Conservation (phyloP, 2,329 filamentous ascomycete species). For the Sphaerulina musiva region DNA sequence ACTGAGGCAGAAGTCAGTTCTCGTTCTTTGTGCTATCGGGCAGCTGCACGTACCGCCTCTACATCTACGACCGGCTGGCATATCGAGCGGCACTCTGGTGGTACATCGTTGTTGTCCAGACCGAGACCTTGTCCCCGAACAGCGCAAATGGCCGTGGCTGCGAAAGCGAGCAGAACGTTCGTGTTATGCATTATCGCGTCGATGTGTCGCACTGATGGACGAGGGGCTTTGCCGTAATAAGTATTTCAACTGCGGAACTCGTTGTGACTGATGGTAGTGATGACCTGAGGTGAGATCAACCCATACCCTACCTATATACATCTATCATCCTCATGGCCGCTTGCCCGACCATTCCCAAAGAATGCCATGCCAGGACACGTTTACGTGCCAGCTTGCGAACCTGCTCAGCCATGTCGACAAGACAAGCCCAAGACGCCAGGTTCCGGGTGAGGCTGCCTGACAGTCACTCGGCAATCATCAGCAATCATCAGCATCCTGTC, state of each 20-base stretch:
- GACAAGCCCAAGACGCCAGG: conserved; percentile 1
- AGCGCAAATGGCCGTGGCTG: conserved; percentile 13
- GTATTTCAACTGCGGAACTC: neutral
- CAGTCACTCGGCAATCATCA: neutral
- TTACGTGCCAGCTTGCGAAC: conserved; percentile 5
- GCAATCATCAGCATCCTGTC: neutral
- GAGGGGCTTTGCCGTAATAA: neutral
- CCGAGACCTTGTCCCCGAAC: conserved; percentile 12
- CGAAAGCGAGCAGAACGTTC: conserved; percentile 7
- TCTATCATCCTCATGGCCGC: neutral
- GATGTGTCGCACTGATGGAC: neutral
- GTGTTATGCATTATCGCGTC: conserved; percentile 12
- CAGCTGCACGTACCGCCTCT: conserved; percentile 1
- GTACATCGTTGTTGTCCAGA: conserved; percentile 11
- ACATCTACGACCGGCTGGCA: conserved; percentile 10
- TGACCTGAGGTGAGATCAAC: neutral
- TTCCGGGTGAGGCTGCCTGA: conserved; percentile 1
- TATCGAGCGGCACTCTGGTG: conserved; percentile 10
- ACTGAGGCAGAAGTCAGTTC: neutral
- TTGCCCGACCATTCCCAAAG: neutral
- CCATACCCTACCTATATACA: neutral
- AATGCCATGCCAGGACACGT: neutral
- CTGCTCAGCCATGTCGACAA: conserved; percentile 14
- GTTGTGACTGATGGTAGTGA: neutral
- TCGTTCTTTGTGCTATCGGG: neutral